Evolutionary conservation across 139 green algal genomes (phyloP), one percentile per base, ranked within the genome.

Genomic region (Chlamydomonas asymmetrica): DNA sequence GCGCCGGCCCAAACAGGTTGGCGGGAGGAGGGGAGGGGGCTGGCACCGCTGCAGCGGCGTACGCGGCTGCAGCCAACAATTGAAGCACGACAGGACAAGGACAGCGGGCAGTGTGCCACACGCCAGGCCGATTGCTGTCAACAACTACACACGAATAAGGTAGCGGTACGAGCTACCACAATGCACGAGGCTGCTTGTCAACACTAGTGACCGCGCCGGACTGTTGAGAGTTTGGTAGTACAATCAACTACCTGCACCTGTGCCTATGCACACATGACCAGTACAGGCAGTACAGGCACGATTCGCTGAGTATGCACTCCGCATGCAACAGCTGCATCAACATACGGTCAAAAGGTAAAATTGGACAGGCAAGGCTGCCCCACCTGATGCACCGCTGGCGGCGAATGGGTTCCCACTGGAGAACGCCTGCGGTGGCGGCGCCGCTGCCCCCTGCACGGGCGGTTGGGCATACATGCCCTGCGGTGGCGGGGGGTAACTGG

Each of bases 91-190:
- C n/a, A 31, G 31, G 31, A 45, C 56, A n/a, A 29, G 29, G 8
- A 32, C 45, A 29, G 39, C 38, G 9, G 5, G 7, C 29, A 5
- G 39, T 25, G 41, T n/a, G 27, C 64, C 25, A 22, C 37, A 38
- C 50, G 7, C 49, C 22, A 29, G 63, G 63, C 5, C 34, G 66
- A 34, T 74, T 59, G 67, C 50, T 20, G 38, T 35, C 31, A 20
- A 34, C 52, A 37, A 9, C 20, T 40, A 20, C 9, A 2, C 32
- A 5, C 20, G 27, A n/a, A 27, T 4, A 0, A 0, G 41, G 5
- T 31, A 39, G 45, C 45, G 31, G 65, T 62, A 72, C 45, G 65
- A 27, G n/a, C n/a, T n/a, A n/a, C n/a, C n/a, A n/a, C n/a, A n/a
- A n/a, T n/a, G n/a, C n/a, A n/a, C n/a, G n/a, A 25, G 34, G 65